These are phyloP conservation scores for Trichoderma citrinoviride DNA, from an alignment of 2,329 filamentous ascomycete species.

Conservation along the genomic window DNA sequence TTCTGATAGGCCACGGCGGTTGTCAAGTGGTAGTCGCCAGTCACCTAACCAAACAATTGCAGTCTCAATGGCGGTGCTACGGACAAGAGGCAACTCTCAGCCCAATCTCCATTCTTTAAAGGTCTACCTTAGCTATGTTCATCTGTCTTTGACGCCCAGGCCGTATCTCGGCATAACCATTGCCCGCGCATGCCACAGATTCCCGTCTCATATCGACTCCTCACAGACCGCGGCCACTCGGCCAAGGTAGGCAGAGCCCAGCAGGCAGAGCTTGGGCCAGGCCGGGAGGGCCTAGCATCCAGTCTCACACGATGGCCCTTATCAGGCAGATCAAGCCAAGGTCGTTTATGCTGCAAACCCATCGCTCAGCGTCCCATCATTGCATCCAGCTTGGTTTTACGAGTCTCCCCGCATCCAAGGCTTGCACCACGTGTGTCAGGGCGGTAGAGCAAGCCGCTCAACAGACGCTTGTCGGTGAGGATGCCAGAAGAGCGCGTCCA, in stretches of 20 bases:
- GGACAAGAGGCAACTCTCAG: neutral
- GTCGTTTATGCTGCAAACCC: neutral
- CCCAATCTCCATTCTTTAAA: neutral
- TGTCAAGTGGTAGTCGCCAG: constrained; percentile 25
- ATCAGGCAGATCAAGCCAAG: neutral
- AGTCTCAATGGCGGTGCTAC: neutral
- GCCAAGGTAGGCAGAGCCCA: neutral
- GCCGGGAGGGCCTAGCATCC: neutral
- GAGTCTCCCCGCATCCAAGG: constrained; percentile 5
- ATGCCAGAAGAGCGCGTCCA: neutral
- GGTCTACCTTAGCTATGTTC: constrained; percentile 2
- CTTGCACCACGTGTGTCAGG: neutral
- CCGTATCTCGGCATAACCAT: constrained; percentile 18
- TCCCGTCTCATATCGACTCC: neutral
- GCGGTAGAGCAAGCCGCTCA: neutral
- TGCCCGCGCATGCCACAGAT: constrained; percentile 19
- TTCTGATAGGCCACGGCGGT: constrained; percentile 33
- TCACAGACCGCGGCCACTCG: constrained; percentile 1
- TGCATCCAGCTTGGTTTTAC: neutral
- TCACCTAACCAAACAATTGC: constrained; percentile 22
- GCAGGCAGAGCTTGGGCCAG: constrained; percentile 16
- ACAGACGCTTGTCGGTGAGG: neutral
- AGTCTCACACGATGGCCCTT: neutral
- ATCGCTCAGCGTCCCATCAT: neutral
- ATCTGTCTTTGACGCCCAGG: constrained; percentile 7